Conservation (phyloP, 805 yeast species). For the Candida morakotiae region DNA sequence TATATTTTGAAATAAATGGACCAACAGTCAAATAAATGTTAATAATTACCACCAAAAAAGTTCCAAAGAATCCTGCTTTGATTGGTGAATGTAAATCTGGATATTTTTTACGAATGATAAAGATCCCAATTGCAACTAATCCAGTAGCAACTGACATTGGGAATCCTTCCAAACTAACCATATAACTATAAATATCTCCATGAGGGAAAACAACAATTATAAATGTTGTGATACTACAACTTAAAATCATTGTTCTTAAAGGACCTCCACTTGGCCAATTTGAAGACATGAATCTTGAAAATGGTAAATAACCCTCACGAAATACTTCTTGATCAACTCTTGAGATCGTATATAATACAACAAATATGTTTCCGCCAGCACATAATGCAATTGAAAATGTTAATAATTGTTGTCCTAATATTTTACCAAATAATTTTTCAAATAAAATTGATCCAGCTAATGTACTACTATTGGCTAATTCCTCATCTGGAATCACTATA, state of each 20-base stretch:
- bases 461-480: constrained; percentile 52
- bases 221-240: constrained; percentile 36
- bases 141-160: constrained; percentile 48
- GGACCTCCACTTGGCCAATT: constrained; percentile 59
- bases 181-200: constrained; percentile 49
- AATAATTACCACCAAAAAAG: constrained; percentile 41
- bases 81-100: constrained; percentile 50
- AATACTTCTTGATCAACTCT: constrained; percentile 64
- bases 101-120: constrained; percentile 47
- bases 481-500: constrained; percentile 50
- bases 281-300: constrained; percentile 46
- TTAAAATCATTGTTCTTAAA: constrained; percentile 44
- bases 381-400: constrained; percentile 58
- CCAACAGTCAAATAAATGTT: constrained; percentile 47
- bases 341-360: constrained; percentile 54
- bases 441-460: constrained; percentile 57
- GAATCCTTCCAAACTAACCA: constrained; percentile 50
- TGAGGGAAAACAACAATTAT: constrained; percentile 40
- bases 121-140: constrained; percentile 53
- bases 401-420: constrained; percentile 49
- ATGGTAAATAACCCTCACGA: constrained; percentile 60
- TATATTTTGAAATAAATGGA: constrained; percentile 38
- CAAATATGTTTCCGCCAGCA: constrained; percentile 60
- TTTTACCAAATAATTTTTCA: constrained; percentile 50
- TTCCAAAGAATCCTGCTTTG: constrained; percentile 47